Evolutionary conservation across 169 alveolate species (phyloP), one percentile per base, ranked within the genome.

Genomic region (Plasmodium cynomolgi): DNA sequence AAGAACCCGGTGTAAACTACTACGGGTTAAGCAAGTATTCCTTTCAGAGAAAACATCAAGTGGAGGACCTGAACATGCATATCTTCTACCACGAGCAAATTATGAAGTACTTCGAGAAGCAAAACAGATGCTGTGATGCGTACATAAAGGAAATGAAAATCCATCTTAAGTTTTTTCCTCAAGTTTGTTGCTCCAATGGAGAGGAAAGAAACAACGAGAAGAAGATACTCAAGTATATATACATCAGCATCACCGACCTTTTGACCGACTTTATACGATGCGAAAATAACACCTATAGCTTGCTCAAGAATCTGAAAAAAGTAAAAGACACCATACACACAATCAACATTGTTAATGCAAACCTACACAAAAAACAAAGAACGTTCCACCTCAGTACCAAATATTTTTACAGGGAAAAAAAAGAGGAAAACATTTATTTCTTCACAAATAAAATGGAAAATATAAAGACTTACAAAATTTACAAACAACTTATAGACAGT

Each of bases 71-170:
- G 2, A 23, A 56, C 20, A 31, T 31, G 44, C 29, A 31, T 3
- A 58, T 20, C 71, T 29, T 58, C 11, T 58, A 82, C 23, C 68
- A 82, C 11, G 54, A 54, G 13, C 39, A 56, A 82, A 54, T 82
- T 56, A 29, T 82, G 26, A 82, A 82, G 9, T 82, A 82, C 71
- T 15, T 41, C 39, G 7, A 31, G 44, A 82, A 82, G 79, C 90
- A 82, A 82, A 20, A 82, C 37, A 20, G 23, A 13, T 82, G 90
- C 26, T 82, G 90, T 82, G 90, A 82, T 82, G 31, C 90, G 26
- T 82, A 82, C 62, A 26, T 82, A 39, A 58, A 29, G 41, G 90
- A 82, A 29, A 82, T 82, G 47, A 29, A 26, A 20, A 31, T 54
- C 26, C 90, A 82, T 34, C 39, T 81, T 15, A 9, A 82, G 72